Evolutionary conservation across 2,329 filamentous ascomycete species (phyloP).

Genomic region (Fusarium dlaminii): DNA sequence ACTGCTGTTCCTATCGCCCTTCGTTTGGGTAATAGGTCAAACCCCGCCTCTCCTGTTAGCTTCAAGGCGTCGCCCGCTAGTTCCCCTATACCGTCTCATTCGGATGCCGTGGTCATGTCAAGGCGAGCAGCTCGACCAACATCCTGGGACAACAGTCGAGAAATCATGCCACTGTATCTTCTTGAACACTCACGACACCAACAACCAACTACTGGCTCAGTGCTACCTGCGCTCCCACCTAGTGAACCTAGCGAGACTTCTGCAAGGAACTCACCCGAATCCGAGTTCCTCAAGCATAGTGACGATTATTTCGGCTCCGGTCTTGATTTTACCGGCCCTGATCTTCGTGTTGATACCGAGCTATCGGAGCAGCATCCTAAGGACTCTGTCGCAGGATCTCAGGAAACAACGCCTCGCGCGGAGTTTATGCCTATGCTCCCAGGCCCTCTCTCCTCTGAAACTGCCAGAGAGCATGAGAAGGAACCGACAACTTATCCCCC

Average conservation of each 20-base stretch:
- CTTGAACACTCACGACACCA: constrained; percentile 69
- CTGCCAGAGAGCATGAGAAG: neutral
- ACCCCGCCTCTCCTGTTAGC: constrained; percentile 54
- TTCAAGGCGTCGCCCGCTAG: constrained; percentile 52
- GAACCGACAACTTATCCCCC: constrained; percentile 47
- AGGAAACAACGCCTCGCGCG: constrained; percentile 75
- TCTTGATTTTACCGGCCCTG: constrained; percentile 32
- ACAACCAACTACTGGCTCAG: constrained; percentile 47
- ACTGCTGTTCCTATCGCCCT: constrained; percentile 68
- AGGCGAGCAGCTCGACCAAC: constrained; percentile 60
- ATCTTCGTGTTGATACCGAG: constrained; percentile 55
- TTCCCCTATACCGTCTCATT: constrained; percentile 46
- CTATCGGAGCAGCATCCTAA: constrained; percentile 44
- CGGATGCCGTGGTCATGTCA: constrained; percentile 46
- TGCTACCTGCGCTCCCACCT: constrained; percentile 62
- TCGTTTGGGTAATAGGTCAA: constrained; percentile 59
- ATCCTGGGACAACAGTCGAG: constrained; percentile 71
- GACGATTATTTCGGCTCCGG: constrained; percentile 43
- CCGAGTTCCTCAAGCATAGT: constrained; percentile 38
- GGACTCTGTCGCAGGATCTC: constrained; percentile 65
- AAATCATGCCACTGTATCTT: constrained; percentile 84
- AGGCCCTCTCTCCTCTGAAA: neutral
- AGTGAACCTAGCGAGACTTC: constrained; percentile 56
- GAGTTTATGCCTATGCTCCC: constrained; percentile 49
- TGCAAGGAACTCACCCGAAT: constrained; percentile 47